Conservation (phyloP, 2,329 filamentous ascomycete genomes). For the Paracoccidioides brasiliensis region DNA sequence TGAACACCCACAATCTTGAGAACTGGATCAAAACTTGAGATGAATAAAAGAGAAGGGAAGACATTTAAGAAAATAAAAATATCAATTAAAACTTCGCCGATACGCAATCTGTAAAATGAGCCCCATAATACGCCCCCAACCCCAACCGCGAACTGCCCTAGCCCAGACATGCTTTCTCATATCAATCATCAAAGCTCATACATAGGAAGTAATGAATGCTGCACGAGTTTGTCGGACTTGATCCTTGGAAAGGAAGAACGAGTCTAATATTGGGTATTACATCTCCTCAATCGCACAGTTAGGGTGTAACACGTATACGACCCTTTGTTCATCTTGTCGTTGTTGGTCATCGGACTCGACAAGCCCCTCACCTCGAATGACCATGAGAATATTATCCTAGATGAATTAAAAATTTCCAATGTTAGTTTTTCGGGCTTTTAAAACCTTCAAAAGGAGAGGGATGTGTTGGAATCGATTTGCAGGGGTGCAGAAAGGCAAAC, state of each 20-base stretch:
- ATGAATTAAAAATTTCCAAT: slow-evolving; percentile 2
- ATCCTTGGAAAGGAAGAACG: not conserved
- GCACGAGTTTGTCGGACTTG: not conserved
- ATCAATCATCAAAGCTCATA: not conserved
- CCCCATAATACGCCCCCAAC: not conserved
- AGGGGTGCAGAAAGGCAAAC: slow-evolving; percentile 14
- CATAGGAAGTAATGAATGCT: not conserved
- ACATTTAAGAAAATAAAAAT: not conserved
- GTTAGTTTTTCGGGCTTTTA: not conserved
- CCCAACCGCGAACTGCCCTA: not conserved
- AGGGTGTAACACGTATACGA: slow-evolving; percentile 83
- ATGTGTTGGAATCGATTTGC: not conserved
- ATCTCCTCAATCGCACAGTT: slow-evolving; percentile 69
- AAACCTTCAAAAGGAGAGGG: not conserved
- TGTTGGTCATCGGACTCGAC: slow-evolving; percentile 60
- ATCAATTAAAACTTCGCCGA: not conserved
- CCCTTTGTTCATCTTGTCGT: slow-evolving; percentile 30
- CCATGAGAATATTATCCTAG: slow-evolving; percentile 48
- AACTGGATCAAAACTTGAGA: too few relatives aligned
- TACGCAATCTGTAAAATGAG: not conserved
- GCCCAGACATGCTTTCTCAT: not conserved
- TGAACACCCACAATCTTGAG: not conserved
- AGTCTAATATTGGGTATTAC: slow-evolving; percentile 9
- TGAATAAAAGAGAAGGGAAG: not conserved
- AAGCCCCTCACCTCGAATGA: slow-evolving; percentile 68